A percentile compares a stretch with the other conserved stretches of the same genome.
Conservation (phyloP, 1,284 basidiomycete species). For the Mycosarcoma mackinlayi region DNA sequence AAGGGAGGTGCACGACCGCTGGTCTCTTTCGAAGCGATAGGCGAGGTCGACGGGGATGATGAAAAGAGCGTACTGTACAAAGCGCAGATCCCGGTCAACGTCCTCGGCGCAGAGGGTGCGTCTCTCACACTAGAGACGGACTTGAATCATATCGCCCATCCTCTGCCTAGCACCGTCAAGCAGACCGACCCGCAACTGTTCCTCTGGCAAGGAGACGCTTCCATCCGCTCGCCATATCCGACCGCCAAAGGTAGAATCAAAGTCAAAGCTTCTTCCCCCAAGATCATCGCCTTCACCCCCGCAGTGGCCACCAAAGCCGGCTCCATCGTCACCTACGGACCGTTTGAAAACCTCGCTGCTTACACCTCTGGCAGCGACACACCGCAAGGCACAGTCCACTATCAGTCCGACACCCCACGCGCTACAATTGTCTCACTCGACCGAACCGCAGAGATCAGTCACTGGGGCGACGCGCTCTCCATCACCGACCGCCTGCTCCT, state of each 20-base stretch:
- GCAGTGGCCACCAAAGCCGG: conserved; percentile 78
- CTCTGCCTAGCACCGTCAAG: conserved; percentile 79
- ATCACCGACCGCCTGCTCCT: conserved; percentile 87
- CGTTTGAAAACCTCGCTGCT: conserved; percentile 77
- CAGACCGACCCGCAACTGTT: conserved; percentile 85
- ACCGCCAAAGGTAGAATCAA: conserved; percentile 86
- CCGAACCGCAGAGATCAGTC: conserved; percentile 88
- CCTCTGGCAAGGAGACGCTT: conserved; percentile 79
- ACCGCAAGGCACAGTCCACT: conserved; percentile 78
- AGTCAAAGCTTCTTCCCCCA: conserved; percentile 69
- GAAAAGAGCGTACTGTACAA: conserved; percentile 24
- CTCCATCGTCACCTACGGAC: conserved; percentile 85
- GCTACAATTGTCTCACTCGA: conserved; percentile 79
- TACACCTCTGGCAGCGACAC: conserved; percentile 70
- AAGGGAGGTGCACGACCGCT: conserved; percentile 28
- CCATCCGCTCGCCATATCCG: conserved; percentile 83
- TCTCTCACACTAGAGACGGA: conserved; percentile 70
- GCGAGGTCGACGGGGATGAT: conserved; percentile 9
- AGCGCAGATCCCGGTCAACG: conserved; percentile 17
- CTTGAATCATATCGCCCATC: conserved; percentile 79
- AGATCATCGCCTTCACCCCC: conserved; percentile 64
- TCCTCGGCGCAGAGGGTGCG: conserved; percentile 5
- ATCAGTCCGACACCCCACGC: conserved; percentile 81
- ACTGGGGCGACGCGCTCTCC: conserved; percentile 95
- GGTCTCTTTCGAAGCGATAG: conserved; percentile 8